A percentile compares a stretch with the other conserved stretches of the same genome.
These are phyloP conservation scores for Filobasidium floriforme DNA, from an alignment of 768 basidiomycete genomes.

Conservation along the genomic window DNA sequence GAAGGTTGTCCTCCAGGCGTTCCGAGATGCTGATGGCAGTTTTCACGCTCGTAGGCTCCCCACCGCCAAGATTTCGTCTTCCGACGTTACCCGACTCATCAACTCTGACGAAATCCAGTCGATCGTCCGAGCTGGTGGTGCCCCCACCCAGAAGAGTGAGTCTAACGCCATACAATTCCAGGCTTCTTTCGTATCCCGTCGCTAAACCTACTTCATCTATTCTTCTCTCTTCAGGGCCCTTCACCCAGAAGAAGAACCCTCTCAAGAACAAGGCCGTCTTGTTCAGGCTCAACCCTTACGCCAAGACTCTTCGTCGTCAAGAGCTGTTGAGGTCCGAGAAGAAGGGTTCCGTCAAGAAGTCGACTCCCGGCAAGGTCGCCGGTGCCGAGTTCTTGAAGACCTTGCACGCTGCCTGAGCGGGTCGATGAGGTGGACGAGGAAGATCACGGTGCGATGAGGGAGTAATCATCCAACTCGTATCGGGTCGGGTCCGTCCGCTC, in stretches of 20 bases:
- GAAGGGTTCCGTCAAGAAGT: slow-evolving; percentile 52
- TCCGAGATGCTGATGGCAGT: too few relatives aligned
- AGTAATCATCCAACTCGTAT: too few relatives aligned
- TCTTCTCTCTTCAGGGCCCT: slow-evolving; percentile 50
- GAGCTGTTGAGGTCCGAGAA: slow-evolving; percentile 53
- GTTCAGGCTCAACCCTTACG: slow-evolving; percentile 98
- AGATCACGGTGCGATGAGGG: neutral
- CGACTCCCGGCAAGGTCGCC: slow-evolving; percentile 56
- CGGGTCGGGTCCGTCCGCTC: too few relatives aligned
- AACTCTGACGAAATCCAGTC: slow-evolving; percentile 98
- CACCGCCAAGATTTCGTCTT: slow-evolving; percentile 90
- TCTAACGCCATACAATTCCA: neutral
- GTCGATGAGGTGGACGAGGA: slow-evolving; percentile 8
- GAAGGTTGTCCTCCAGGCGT: too few relatives aligned
- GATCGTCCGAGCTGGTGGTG: slow-evolving; percentile 80
- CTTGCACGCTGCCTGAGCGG: slow-evolving; percentile 70
- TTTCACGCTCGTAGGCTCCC: slow-evolving; percentile 56
- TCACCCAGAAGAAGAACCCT: slow-evolving; percentile 99
- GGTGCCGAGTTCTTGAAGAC: slow-evolving; percentile 76
- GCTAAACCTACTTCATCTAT: neutral
- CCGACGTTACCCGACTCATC: slow-evolving; percentile 94
- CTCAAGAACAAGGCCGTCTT: slow-evolving; percentile 85
- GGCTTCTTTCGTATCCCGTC: neutral
- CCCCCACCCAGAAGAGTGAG: slow-evolving; percentile 70
- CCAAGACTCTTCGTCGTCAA: slow-evolving; percentile 82